Percentiles rank a stretch among this genome's conserved stretches.
Evolutionary conservation across 2,329 filamentous ascomycete species (phyloP).

Genomic region (Xylariales sp.): DNA sequence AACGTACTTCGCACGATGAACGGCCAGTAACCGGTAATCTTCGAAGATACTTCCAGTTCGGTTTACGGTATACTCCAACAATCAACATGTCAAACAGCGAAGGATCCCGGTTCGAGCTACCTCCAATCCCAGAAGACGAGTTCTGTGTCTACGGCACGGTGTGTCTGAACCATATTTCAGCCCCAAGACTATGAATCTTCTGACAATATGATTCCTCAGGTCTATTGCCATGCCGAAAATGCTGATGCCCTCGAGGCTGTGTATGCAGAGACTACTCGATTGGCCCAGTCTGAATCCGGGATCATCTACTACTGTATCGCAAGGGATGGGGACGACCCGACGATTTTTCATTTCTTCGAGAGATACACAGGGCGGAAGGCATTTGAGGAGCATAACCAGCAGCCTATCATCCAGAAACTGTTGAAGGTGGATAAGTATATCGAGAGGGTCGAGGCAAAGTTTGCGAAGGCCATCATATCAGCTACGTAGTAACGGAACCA

Average conservation of each 20-base stretch:
- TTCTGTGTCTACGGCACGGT: constrained; percentile 22
- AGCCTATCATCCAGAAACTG: constrained; percentile 24
- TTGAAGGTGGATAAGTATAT: constrained; percentile 18
- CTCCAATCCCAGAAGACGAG: constrained; percentile 18
- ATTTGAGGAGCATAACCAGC: constrained; percentile 25
- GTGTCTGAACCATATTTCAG: background rate
- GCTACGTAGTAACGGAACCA: too few species aligned
- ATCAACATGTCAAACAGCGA: background rate
- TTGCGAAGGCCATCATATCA: constrained; percentile 16
- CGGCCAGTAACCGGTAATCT: too few species aligned
- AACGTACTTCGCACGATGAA: too few species aligned
- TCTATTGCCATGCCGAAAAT: constrained; percentile 26
- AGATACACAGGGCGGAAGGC: constrained; percentile 22
- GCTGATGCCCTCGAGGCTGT: constrained; percentile 26
- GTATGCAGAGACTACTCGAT: constrained; percentile 24
- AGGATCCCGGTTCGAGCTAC: constrained; percentile 9
- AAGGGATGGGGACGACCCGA: constrained; percentile 22
- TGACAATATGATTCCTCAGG: constrained; percentile 10
- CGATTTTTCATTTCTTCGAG: constrained; percentile 30
- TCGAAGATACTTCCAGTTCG: too few species aligned
- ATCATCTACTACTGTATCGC: constrained; percentile 25
- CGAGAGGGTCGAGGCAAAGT: constrained; percentile 16
- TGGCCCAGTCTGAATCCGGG: constrained; percentile 22
- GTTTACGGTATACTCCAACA: too few species aligned
- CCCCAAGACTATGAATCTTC: background rate